These are phyloP conservation scores for Trichoderma semiorbis DNA, from an alignment of 2,329 filamentous ascomycete genomes.

Conservation along the genomic window DNA sequence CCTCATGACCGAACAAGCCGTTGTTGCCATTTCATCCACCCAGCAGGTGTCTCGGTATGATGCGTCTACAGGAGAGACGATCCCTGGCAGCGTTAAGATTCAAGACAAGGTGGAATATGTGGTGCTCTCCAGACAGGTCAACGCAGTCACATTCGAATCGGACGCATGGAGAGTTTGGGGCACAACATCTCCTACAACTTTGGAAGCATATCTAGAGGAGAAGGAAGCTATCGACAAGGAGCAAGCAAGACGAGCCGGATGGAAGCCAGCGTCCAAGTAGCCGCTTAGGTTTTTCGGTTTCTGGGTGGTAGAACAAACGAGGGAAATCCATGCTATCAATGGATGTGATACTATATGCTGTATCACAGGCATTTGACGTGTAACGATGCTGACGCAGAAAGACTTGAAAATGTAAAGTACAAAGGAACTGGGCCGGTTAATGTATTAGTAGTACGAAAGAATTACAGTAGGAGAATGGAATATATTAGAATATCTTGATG, in stretches of 20 bases:
- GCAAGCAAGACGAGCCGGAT: conserved; percentile 33
- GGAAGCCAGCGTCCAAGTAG: conserved; percentile 22
- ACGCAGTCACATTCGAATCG: conserved; percentile 45
- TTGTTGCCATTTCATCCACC: conserved; percentile 57
- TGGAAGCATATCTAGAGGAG: conserved; percentile 39
- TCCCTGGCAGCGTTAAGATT: conserved; percentile 47
- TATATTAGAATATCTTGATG: neutral
- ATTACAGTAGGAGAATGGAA: neutral
- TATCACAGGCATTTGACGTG: neutral
- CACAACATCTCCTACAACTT: conserved; percentile 52
- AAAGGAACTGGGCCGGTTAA: neutral
- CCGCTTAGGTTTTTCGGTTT: neutral
- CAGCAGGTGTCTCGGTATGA: conserved; percentile 51
- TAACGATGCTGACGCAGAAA: neutral
- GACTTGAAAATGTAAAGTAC: conserved; percentile 4
- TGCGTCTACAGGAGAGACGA: conserved; percentile 33
- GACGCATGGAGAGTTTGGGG: conserved; percentile 64
- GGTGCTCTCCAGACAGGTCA: conserved; percentile 52
- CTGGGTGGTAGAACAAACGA: too few species aligned
- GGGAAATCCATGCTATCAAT: neutral
- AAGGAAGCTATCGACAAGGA: conserved; percentile 34
- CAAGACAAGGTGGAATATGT: conserved; percentile 61
- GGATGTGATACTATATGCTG: neutral
- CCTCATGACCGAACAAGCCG: conserved; percentile 46
- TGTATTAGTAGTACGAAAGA: neutral